Evolutionary conservation across 352 stramenopile species (phyloP).

Genomic region (Elongisporangium undulatum): DNA sequence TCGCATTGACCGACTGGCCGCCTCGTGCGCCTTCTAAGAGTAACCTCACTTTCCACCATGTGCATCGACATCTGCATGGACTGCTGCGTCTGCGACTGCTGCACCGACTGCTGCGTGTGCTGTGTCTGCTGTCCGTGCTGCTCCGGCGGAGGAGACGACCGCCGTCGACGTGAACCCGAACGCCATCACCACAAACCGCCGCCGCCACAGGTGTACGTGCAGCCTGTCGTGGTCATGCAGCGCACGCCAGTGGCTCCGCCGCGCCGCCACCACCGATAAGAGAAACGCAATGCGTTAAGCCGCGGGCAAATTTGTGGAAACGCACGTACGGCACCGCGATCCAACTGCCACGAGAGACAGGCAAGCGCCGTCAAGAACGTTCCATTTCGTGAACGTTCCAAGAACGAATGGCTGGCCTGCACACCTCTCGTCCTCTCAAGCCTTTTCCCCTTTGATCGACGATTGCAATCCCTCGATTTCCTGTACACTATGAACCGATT

Average conservation of each 20-base stretch:
- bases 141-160: slow-evolving; percentile 1
- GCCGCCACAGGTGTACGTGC: slow-evolving; percentile 26
- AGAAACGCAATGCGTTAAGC: not conserved
- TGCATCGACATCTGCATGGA: slow-evolving; percentile 2
- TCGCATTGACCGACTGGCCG: not conserved
- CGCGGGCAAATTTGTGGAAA: not conserved
- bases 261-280: not conserved
- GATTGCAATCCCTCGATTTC: not conserved
- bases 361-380: no score
- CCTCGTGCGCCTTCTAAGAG: not conserved
- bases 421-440: no score
- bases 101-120: slow-evolving; percentile 8
- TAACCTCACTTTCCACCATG: slow-evolving; percentile 1
- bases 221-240: slow-evolving; percentile 25
- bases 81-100: not conserved
- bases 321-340: not conserved
- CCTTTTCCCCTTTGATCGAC: no score
- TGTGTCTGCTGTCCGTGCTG: slow-evolving; percentile 5
- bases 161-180: slow-evolving; percentile 12
- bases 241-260: not conserved
- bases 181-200: slow-evolving; percentile 9
- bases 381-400: not conserved
- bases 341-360: not conserved
- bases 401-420: not conserved
- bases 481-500: not conserved